Evolutionary conservation across 768 basidiomycete species (phyloP).

Genomic region (Naematelia aurantialba): DNA sequence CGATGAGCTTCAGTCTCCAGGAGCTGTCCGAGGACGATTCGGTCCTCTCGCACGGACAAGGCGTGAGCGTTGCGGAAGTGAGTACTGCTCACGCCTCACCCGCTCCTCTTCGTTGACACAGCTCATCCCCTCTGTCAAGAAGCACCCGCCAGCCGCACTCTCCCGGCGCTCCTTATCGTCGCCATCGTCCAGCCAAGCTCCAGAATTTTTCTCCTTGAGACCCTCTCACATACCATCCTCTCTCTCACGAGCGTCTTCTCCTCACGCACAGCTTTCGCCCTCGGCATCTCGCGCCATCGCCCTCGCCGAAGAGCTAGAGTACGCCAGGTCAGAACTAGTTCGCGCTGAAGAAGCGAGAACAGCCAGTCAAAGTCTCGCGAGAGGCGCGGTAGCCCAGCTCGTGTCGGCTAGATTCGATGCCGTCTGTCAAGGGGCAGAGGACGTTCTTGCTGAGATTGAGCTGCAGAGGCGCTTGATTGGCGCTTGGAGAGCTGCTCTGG

Average conservation of each 20-base stretch:
- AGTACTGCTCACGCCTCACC: no score
- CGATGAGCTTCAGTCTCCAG: not conserved
- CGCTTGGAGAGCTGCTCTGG: not conserved
- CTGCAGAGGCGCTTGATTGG: slow-evolving; percentile 2
- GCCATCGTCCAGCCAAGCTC: no score
- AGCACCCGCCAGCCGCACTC: no score
- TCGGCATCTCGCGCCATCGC: no score
- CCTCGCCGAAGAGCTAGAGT: not conserved
- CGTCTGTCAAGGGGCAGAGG: not conserved
- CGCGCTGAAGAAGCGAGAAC: slow-evolving; percentile 2
- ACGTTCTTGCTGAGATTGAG: slow-evolving; percentile 2
- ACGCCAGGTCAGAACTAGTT: not conserved
- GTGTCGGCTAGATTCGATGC: not conserved
- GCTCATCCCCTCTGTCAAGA: no score
- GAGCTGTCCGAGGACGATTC: not conserved
- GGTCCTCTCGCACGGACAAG: not conserved
- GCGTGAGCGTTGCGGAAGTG: not conserved
- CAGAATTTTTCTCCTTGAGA: no score
- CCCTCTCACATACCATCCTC: no score
- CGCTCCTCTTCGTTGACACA: no score
- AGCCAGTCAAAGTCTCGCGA: not conserved
- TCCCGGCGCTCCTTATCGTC: no score
- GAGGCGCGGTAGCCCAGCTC: not conserved
- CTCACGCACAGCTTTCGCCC: no score
- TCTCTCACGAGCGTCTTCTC: no score